phyloP scores from a whole-genome alignment of 257 asterid species.

The Capsicum pubescens region DNA sequence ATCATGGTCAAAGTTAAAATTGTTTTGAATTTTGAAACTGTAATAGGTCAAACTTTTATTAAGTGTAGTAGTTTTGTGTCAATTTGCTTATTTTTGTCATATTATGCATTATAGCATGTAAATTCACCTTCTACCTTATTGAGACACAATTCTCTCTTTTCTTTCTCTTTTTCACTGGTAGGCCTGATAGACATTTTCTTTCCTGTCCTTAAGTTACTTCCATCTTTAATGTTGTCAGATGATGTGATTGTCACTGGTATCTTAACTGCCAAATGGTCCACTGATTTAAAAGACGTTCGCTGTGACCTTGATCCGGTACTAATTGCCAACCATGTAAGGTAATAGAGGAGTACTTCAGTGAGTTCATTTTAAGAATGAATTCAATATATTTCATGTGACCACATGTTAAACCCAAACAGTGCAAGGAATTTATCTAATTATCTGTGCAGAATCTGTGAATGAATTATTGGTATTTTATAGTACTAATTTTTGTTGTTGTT shows the following conservation, averaged over 20 bases:
- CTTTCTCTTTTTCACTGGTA: background rate
- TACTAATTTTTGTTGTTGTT: background rate
- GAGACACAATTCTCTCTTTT: background rate
- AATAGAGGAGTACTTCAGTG: slow-evolving; percentile 29
- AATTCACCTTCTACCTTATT: background rate
- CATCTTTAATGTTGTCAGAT: slow-evolving; percentile 58
- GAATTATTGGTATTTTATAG: background rate
- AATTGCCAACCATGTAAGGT: slow-evolving; percentile 90
- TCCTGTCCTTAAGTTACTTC: slow-evolving; percentile 27
- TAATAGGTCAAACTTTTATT: background rate
- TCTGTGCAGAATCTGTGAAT: background rate
- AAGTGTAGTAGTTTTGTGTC: background rate
- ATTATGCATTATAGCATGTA: background rate
- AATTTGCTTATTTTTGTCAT: background rate
- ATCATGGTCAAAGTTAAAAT: slow-evolving; percentile 23
- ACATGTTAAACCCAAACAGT: slow-evolving; percentile 16
- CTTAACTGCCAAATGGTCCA: slow-evolving; percentile 89
- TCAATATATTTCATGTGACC: background rate
- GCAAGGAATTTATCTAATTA: slow-evolving; percentile 1
- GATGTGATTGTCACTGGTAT: slow-evolving; percentile 93
- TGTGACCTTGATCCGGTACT: slow-evolving; percentile 97
- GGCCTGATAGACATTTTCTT: background rate
- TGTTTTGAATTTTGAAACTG: slow-evolving; percentile 6
- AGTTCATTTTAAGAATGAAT: background rate
- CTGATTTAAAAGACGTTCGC: slow-evolving; percentile 83